A percentile compares a stretch with the other conserved stretches of the same genome.
Conservation (phyloP, 352 stramenopile genomes). For the Blastocystis sp. region DNA sequence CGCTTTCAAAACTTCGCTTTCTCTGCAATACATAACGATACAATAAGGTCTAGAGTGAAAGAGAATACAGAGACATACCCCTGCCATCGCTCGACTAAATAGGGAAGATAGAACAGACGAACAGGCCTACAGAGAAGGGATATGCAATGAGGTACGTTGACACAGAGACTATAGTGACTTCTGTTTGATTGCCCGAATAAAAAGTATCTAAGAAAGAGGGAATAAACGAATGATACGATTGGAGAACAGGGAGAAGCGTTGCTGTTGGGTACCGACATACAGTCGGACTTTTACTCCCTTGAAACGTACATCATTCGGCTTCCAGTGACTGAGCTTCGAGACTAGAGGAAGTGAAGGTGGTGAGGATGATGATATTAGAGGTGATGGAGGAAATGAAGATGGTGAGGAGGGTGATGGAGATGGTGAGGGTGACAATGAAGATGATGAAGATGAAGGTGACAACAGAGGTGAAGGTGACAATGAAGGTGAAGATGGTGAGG, state of each 20-base stretch:
- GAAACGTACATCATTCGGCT: neutral
- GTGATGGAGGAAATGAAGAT: neutral
- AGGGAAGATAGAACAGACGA: conserved; percentile 19
- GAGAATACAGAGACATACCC: neutral
- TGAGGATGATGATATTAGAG: neutral
- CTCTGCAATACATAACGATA: neutral
- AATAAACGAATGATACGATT: neutral
- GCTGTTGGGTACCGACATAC: neutral
- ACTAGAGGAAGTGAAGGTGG: neutral
- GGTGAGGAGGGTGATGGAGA: neutral
- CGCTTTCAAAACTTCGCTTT: neutral
- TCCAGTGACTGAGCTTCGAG: neutral
- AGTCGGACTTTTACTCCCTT: neutral
- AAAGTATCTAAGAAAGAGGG: neutral
- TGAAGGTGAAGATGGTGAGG: neutral
- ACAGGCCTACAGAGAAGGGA: neutral
- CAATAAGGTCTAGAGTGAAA: neutral
- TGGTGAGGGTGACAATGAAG: neutral
- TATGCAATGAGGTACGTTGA: neutral
- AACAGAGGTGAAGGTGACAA: neutral
- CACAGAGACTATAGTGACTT: conserved; percentile 30
- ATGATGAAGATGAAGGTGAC: neutral
- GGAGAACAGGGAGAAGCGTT: neutral
- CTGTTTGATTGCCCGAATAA: neutral
- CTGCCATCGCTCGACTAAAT: neutral